A percentile compares a stretch with the other conserved stretches of the same genome.
Conservation (phyloP, 2,329 filamentous ascomycete species). For the Calonectria leucothoes region DNA sequence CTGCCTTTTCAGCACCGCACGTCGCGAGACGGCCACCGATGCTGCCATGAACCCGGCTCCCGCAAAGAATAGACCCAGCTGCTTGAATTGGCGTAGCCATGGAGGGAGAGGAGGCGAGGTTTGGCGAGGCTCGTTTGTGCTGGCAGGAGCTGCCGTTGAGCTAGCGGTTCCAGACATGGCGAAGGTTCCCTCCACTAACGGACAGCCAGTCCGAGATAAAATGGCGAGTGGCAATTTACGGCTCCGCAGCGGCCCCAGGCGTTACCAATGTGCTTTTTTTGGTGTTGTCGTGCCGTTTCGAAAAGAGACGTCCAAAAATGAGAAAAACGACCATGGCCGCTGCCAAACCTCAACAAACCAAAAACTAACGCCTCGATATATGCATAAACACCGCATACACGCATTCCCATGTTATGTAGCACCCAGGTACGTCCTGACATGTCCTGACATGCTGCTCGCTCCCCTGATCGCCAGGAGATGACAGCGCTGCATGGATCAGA, state of each 20-base stretch:
- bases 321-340: background rate
- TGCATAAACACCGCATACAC: constrained; percentile 2
- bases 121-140: constrained; percentile 30
- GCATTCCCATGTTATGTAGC: background rate
- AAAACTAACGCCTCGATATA: constrained; percentile 3
- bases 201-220: background rate
- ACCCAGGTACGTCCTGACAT: background rate
- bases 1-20: constrained; percentile 74
- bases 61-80: constrained; percentile 77
- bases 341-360: background rate
- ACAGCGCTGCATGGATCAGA: background rate
- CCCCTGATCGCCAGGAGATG: background rate
- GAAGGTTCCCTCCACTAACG: constrained; percentile 32
- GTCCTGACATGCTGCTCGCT: background rate
- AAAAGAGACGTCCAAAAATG: background rate
- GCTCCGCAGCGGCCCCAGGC: background rate
- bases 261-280: constrained; percentile 8
- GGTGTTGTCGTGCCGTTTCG: constrained; percentile 3
- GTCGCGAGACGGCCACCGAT: constrained; percentile 77
- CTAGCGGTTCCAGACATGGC: constrained; percentile 30
- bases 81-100: constrained; percentile 58
- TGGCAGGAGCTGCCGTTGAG: constrained; percentile 4
- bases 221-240: background rate
- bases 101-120: constrained; percentile 55
- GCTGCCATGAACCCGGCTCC: constrained; percentile 82